Evolutionary conservation across 2,329 filamentous ascomycete genomes (phyloP).

Genomic region (Conoideocrella luteorostrata): DNA sequence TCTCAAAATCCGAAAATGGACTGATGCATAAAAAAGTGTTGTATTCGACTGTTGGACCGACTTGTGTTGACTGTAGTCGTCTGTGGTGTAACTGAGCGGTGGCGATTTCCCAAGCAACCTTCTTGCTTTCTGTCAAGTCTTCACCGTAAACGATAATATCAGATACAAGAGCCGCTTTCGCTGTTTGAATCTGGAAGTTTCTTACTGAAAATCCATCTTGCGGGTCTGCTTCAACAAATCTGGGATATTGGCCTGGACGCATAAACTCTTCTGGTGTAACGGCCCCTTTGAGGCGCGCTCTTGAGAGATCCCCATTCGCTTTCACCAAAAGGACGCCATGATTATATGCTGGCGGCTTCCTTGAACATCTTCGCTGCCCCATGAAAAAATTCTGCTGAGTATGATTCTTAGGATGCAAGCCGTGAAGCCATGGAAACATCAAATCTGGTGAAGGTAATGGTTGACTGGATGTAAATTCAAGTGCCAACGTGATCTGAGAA

Average conservation of each 20-base stretch:
- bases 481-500: conserved; percentile 59
- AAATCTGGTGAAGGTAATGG: conserved; percentile 76
- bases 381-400: conserved; percentile 88
- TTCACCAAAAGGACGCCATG: conserved; percentile 83
- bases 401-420: conserved; percentile 80
- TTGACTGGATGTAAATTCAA: conserved; percentile 71
- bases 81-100: conserved; percentile 72
- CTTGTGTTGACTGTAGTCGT: conserved; percentile 52
- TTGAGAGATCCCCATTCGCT: conserved; percentile 70
- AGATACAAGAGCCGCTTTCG: conserved; percentile 79
- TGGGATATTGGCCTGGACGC: conserved; percentile 39
- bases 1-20: conserved; percentile 66
- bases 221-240: conserved; percentile 81
- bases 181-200: conserved; percentile 94
- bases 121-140: conserved; percentile 52
- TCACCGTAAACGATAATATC: conserved; percentile 92
- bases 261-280: conserved; percentile 77
- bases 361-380: conserved; percentile 63
- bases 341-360: conserved; percentile 65
- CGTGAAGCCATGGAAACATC: conserved; percentile 96
- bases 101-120: conserved; percentile 63
- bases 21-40: conserved; percentile 74
- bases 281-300: conserved; percentile 77
- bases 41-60: conserved; percentile 56
- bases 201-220: conserved; percentile 87